Percentiles rank a stretch among this genome's conserved stretches.
Evolutionary conservation across 1,139 yeast species (phyloP).

Genomic region (Meyerozyma guilliermondii): DNA sequence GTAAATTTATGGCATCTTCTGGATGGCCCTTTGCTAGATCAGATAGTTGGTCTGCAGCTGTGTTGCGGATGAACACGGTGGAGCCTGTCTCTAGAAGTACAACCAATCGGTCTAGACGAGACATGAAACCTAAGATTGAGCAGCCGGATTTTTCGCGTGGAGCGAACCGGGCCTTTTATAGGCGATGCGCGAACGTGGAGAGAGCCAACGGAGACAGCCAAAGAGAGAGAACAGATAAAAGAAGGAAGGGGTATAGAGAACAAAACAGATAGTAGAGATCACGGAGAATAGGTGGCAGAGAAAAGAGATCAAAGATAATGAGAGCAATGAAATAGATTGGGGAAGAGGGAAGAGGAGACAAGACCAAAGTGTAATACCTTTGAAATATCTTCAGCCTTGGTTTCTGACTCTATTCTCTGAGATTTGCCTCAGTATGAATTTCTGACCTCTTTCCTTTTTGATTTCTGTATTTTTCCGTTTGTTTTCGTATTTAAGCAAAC

Average conservation of each 20-base stretch:
- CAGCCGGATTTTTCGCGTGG: neutral
- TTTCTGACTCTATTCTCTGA: no score
- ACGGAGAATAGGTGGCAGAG: no score
- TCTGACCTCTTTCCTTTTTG: no score
- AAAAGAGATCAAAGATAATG: no score
- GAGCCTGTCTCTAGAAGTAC: conserved; percentile 90
- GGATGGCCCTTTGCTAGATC: conserved; percentile 94
- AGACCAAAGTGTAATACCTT: no score
- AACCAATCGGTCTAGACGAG: conserved; percentile 66
- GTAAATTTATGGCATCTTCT: conserved; percentile 76
- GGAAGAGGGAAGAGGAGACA: no score
- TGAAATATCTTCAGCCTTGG: no score
- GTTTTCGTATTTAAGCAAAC: no score
- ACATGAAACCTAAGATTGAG: conserved; percentile 22
- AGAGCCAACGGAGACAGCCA: neutral
- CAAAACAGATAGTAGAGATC: no score
- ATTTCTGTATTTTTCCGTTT: neutral
- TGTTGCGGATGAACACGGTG: conserved; percentile 85
- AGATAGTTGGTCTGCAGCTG: conserved; percentile 96
- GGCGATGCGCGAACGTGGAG: neutral
- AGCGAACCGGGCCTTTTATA: neutral
- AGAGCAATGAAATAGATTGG: no score
- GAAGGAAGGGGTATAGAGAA: no score
- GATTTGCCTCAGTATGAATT: no score
- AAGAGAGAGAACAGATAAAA: neutral